These are phyloP conservation scores for Spiraea crenata DNA, from an alignment of 331 rosid genomes.

Conservation along the genomic window DNA sequence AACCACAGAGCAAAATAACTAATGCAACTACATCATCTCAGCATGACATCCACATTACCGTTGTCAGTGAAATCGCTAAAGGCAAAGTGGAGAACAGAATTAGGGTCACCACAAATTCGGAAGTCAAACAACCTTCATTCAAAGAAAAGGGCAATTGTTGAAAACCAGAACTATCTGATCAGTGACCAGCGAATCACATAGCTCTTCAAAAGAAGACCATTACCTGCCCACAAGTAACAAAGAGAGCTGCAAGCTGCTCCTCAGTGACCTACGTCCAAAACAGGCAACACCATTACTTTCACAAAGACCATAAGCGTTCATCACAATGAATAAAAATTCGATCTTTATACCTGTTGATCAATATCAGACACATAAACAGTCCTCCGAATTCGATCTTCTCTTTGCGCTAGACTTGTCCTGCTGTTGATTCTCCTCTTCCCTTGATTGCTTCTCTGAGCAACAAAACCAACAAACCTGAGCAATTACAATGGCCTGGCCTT, in stretches of 20 bases:
- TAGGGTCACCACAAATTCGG: slow-evolving; percentile 43
- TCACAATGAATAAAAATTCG: neutral
- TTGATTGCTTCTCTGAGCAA: slow-evolving; percentile 32
- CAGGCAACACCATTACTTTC: slow-evolving; percentile 4
- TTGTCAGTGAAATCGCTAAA: slow-evolving; percentile 41
- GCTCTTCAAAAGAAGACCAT: neutral
- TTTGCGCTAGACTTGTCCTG: slow-evolving; percentile 40
- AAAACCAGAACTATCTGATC: neutral
- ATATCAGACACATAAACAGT: slow-evolving; percentile 44
- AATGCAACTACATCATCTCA: neutral
- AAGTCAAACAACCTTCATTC: slow-evolving; percentile 38
- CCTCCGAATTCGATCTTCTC: slow-evolving; percentile 40
- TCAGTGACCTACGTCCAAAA: slow-evolving; percentile 34
- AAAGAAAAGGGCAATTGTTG: neutral
- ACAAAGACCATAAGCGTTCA: neutral
- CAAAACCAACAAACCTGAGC: neutral
- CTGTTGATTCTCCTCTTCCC: slow-evolving; percentile 38
- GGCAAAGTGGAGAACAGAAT: slow-evolving; percentile 45
- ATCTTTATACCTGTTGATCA: slow-evolving; percentile 35
- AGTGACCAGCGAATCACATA: neutral
- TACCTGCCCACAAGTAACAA: slow-evolving; percentile 41
- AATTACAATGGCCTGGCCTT: neutral
- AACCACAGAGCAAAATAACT: neutral
- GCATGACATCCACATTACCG: slow-evolving; percentile 23
- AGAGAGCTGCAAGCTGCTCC: slow-evolving; percentile 41